Percentiles rank a stretch among this genome's conserved stretches.
Conservation (phyloP, 2,329 filamentous ascomycete species). For the Samsoniella hepiali region DNA sequence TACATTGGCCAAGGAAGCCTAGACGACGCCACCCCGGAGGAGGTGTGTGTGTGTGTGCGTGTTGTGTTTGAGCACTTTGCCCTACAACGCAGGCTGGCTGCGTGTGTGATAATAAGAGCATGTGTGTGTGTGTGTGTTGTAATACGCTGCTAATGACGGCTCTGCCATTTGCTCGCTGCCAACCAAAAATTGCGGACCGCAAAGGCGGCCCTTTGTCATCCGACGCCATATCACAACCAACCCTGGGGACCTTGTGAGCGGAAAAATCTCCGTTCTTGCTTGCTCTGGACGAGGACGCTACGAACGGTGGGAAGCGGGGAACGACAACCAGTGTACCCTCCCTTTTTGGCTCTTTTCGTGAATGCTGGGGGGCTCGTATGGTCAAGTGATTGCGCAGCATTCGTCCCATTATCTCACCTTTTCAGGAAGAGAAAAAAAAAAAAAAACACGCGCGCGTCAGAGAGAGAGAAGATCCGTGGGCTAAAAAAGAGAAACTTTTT, state of each 20-base stretch:
- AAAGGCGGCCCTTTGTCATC: neutral
- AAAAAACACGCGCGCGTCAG: neutral
- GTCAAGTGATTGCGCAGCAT: neutral
- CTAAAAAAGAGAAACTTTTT: neutral
- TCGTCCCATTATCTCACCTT: neutral
- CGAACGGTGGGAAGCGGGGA: neutral
- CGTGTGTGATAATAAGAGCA: neutral
- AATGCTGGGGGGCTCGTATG: neutral
- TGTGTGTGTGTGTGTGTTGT: neutral
- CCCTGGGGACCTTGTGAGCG: neutral
- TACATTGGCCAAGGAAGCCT: conserved; percentile 14
- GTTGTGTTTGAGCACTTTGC: neutral
- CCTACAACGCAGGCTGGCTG: neutral
- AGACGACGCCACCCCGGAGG: conserved; percentile 13
- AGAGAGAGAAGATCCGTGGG: neutral
- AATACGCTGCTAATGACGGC: neutral
- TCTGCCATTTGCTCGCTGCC: neutral
- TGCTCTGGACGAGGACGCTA: neutral
- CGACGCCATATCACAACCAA: neutral
- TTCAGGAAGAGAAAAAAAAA: neutral
- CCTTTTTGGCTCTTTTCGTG: neutral
- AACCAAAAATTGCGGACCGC: neutral
- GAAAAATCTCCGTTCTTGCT: conserved; percentile 10
- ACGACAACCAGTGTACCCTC: too few relatives aligned
- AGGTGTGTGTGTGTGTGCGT: neutral